Base-by-base conservation (phyloP, 202 grass and related monocot genomes). In the Zoysia matrella region DNA sequence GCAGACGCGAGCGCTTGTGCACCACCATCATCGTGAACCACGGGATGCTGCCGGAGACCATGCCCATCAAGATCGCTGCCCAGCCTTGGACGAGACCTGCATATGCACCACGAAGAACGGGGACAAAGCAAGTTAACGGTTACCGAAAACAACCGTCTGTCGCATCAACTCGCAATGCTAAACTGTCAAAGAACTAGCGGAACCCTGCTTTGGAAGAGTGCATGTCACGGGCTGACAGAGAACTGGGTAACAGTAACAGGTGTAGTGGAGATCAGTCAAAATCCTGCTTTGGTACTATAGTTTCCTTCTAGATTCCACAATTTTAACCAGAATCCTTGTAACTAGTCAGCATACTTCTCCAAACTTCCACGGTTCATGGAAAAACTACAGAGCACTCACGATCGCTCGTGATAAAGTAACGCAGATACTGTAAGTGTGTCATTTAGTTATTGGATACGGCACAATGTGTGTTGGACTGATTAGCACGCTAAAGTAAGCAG, bases 1-100 rank as follows among this genome's bases (percentile, higher is more conserved):
- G 83, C 15, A 97, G 78, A 6, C n/a, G 70, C 13, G 88, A 94
- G 1, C 91, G 89, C 85, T 97, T 97, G 89, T 97, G 94, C 36
- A 97, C 94, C 30, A 97, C 86, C 94, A 97, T 97, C 94, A 97
- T 97, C 14, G 91, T 97, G 85, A 94, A 97, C 94, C 94, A 97
- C 2, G 94, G 94, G 83, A 97, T 85, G 91, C 94, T 97, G 56
- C 94, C 94, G 3, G 94, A 92, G 5, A 89, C 36, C 0, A 94
- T 77, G 4, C 94, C 94, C 94, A 97, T 97, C 57, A 92, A 1
- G 44, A 97, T 97, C 44, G 94, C 94, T 6, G 91, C 91, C 94
- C 94, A 97, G 0, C 94, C 94, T 60, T 97, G 94, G 7, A 97
- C 94, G 12, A 97, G 77, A 6, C 94, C 93, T 92, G 90, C 9